These are phyloP conservation scores for Penicillium lagena DNA, from an alignment of 495 filamentous ascomycete genomes.

Conservation along the genomic window DNA sequence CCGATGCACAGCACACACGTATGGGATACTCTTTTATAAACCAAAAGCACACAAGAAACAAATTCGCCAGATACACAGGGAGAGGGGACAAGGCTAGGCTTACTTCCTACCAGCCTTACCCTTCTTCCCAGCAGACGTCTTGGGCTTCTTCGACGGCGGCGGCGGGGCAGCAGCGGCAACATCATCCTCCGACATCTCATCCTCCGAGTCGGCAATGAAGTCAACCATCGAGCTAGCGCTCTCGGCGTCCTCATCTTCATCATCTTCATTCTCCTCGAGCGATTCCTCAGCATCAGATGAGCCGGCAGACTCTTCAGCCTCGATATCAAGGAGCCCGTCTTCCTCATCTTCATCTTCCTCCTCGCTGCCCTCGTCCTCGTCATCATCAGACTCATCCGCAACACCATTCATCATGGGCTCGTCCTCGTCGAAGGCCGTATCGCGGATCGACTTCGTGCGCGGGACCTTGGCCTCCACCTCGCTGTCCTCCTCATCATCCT, in stretches of 20 bases:
- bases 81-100: neutral
- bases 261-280: constrained; percentile 36
- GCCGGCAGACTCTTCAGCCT: constrained; percentile 40
- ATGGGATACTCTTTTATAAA: constrained; percentile 9
- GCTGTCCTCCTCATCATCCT: constrained; percentile 46
- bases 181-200: constrained; percentile 35
- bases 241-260: constrained; percentile 36
- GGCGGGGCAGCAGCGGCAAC: constrained; percentile 14
- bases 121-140: constrained; percentile 21
- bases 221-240: constrained; percentile 38
- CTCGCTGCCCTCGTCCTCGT: constrained; percentile 33
- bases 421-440: constrained; percentile 34
- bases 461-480: constrained; percentile 29
- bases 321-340: constrained; percentile 35
- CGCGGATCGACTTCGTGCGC: constrained; percentile 35
- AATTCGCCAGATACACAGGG: too few relatives aligned
- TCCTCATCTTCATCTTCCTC: constrained; percentile 35
- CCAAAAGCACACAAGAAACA: constrained; percentile 1
- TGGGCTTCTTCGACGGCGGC: constrained; percentile 34
- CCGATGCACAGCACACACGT: constrained; percentile 7
- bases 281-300: constrained; percentile 45
- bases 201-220: constrained; percentile 42
- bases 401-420: constrained; percentile 41
- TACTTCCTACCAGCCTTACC: constrained; percentile 29
- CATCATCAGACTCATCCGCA: constrained; percentile 31